Conservation (phyloP, 352 stramenopile species). For the Saprolegnia diclina region DNA sequence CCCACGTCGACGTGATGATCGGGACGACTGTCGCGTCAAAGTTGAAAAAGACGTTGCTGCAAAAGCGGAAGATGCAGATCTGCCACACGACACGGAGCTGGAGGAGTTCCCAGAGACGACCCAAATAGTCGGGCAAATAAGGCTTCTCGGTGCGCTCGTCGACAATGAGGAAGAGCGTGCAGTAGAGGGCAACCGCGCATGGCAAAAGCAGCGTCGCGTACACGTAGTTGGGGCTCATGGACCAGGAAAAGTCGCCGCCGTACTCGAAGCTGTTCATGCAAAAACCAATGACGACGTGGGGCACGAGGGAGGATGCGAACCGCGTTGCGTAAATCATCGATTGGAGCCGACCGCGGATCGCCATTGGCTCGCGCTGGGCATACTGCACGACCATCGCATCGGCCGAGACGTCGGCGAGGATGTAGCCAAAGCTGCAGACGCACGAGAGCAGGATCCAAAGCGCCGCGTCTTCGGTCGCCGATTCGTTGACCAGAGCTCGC, state of each 20-base stretch:
- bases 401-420: conserved; percentile 6
- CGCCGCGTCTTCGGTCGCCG: not conserved
- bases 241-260: conserved; percentile 43
- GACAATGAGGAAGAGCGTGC: not conserved
- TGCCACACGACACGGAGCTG: conserved; percentile 46
- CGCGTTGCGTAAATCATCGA: conserved; percentile 12
- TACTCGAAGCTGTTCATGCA: conserved; percentile 43
- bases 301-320: not conserved
- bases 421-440: conserved; percentile 16
- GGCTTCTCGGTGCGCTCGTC: not conserved
- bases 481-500: not conserved
- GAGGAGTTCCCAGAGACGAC: conserved; percentile 48
- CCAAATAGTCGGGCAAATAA: conserved; percentile 33
- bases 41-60: conserved; percentile 38
- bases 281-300: conserved; percentile 30
- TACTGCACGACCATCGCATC: conserved; percentile 20
- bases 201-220: conserved; percentile 28
- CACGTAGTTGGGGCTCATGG: conserved; percentile 42
- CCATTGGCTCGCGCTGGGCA: not conserved
- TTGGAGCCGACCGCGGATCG: conserved; percentile 12
- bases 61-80: conserved; percentile 46
- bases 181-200: not conserved
- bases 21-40: conserved; percentile 42
- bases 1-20: conserved; percentile 29
- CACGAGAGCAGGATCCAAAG: conserved; percentile 7